Conservation (phyloP, 2,329 filamentous ascomycete genomes). For the Clonostachys rhizophaga region DNA sequence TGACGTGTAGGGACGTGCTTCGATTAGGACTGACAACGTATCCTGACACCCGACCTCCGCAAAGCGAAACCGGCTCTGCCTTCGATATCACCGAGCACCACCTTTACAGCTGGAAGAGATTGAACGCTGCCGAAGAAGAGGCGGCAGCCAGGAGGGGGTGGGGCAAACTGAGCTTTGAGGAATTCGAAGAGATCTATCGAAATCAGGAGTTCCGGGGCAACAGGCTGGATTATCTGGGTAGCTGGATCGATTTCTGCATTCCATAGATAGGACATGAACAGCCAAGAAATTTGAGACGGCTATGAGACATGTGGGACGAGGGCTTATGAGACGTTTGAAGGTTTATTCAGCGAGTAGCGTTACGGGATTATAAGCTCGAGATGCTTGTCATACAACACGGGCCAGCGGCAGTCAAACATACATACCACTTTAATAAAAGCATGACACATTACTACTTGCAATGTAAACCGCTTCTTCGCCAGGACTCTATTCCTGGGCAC, state of each 20-base stretch:
- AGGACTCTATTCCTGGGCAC: too few species aligned
- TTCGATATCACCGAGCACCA: slow-evolving; percentile 18
- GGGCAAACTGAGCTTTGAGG: slow-evolving; percentile 70
- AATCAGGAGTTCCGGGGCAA: slow-evolving; percentile 57
- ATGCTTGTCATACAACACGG: too few species aligned
- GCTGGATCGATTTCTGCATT: slow-evolving; percentile 84
- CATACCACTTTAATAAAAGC: too few species aligned
- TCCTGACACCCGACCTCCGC: background rate
- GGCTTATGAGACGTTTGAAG: too few species aligned
- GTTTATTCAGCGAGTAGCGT: too few species aligned
- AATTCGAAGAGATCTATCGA: slow-evolving; percentile 75
- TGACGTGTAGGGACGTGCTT: slow-evolving; percentile 10
- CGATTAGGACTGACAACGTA: background rate
- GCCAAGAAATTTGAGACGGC: too few species aligned
- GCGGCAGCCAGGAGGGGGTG: slow-evolving; percentile 70
- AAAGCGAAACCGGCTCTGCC: slow-evolving; percentile 1
- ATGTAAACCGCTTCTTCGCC: too few species aligned
- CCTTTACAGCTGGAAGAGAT: slow-evolving; percentile 43
- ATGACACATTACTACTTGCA: too few species aligned
- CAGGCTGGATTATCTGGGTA: slow-evolving; percentile 75
- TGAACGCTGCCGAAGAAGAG: slow-evolving; percentile 64
- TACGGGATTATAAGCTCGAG: too few species aligned
- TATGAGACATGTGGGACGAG: too few species aligned
- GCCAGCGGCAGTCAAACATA: too few species aligned
- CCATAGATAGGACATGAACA: slow-evolving; percentile 19